Conservation (phyloP, 768 basidiomycete species). For the Agaricus blazei region DNA sequence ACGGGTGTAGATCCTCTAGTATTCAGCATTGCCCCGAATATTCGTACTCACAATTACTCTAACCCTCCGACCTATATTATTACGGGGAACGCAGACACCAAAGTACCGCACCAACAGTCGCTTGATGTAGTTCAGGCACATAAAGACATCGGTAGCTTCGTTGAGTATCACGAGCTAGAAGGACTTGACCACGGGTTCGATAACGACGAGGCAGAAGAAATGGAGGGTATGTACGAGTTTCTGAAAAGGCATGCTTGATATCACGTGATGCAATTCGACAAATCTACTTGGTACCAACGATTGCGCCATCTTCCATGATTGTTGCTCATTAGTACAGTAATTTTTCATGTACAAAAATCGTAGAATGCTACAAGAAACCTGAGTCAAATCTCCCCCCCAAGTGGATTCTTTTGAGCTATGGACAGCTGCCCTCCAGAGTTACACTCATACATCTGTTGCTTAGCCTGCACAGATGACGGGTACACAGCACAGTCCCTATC, state of each 20-base stretch:
- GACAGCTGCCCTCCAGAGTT: slow-evolving; percentile 38
- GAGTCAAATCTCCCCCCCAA: too few relatives aligned
- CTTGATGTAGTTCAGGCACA: slow-evolving; percentile 26
- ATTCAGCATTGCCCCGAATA: slow-evolving; percentile 24
- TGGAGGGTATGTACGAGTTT: slow-evolving; percentile 32
- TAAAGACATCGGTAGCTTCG: slow-evolving; percentile 15
- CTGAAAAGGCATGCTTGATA: slow-evolving; percentile 5
- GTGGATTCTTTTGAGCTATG: slow-evolving; percentile 17
- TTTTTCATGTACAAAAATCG: background rate
- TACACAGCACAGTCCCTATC: slow-evolving; percentile 29
- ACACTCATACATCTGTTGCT: slow-evolving; percentile 36
- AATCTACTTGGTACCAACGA: background rate
- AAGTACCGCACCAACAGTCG: slow-evolving; percentile 28
- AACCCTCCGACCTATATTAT: slow-evolving; percentile 29
- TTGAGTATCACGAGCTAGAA: slow-evolving; percentile 28
- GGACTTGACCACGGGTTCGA: slow-evolving; percentile 32
- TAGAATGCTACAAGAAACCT: background rate
- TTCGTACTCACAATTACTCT: slow-evolving; percentile 20
- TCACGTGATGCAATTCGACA: background rate
- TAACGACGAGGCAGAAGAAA: slow-evolving; percentile 20
- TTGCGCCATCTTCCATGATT: slow-evolving; percentile 10
- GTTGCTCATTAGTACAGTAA: slow-evolving; percentile 4
- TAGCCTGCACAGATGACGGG: slow-evolving; percentile 37
- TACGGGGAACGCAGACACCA: slow-evolving; percentile 30
- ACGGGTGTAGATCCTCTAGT: slow-evolving; percentile 23